phyloP scores from a whole-genome alignment of 495 filamentous ascomycete species.

The Tetracladium setigerum region DNA sequence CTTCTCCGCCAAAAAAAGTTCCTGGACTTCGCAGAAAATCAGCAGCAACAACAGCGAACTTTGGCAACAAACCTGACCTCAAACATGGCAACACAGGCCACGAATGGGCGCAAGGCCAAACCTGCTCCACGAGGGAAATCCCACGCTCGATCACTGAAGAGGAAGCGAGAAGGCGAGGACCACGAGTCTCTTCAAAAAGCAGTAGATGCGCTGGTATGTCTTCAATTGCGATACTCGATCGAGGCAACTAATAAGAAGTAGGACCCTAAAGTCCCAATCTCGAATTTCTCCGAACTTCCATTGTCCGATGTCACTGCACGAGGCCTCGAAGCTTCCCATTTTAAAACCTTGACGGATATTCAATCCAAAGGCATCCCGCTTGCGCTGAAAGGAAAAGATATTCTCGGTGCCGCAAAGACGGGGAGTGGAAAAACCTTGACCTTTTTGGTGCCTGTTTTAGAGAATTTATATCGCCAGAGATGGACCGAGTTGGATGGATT shows the following conservation, averaged over 20 bases:
- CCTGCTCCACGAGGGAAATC: conserved; percentile 4
- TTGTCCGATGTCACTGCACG: conserved; percentile 75
- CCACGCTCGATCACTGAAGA: conserved; percentile 40
- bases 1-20: conserved; percentile 2
- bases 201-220: conserved; percentile 37
- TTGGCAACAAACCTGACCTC: background rate
- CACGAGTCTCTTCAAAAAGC: conserved; percentile 44
- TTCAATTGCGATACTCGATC: background rate
- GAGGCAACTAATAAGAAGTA: conserved; percentile 11
- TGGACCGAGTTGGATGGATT: conserved; percentile 90
- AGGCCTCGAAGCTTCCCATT: conserved; percentile 82
- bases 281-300: conserved; percentile 69
- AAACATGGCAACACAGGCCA: conserved; percentile 14
- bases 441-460: conserved; percentile 85
- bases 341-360: conserved; percentile 84
- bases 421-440: conserved; percentile 95
- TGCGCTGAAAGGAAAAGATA: conserved; percentile 79
- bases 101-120: conserved; percentile 11
- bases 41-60: background rate
- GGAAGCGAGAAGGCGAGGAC: conserved; percentile 56
- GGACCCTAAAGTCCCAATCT: conserved; percentile 39
- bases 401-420: conserved; percentile 93
- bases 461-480: conserved; percentile 85
- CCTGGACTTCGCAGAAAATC: background rate
- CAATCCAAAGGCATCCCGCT: conserved; percentile 79